These are phyloP conservation scores for Murraya paniculata DNA, from an alignment of 345 rosid species.

Conservation along the genomic window DNA sequence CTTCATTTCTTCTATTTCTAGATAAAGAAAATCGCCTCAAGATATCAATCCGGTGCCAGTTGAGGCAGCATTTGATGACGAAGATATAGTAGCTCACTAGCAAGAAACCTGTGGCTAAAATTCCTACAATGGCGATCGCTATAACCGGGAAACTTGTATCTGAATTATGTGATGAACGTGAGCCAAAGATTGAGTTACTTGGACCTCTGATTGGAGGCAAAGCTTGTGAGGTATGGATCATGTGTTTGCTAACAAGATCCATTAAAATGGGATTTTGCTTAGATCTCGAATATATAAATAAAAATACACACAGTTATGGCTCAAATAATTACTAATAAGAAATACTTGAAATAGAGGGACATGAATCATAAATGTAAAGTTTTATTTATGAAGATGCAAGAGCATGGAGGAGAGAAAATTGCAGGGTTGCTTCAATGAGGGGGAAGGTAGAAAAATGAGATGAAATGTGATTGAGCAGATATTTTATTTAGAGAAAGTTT, in stretches of 20 bases:
- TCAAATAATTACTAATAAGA: not conserved
- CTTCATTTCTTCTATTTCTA: conserved; percentile 39
- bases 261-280: conserved; percentile 19
- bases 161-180: conserved; percentile 21
- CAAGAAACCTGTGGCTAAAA: conserved; percentile 75
- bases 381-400: conserved; percentile 18
- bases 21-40: conserved; percentile 59
- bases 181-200: conserved; percentile 20
- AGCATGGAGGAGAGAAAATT: conserved; percentile 23
- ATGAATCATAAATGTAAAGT: not conserved
- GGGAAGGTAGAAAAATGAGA: conserved; percentile 12
- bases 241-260: conserved; percentile 41
- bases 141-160: conserved; percentile 71
- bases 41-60: conserved; percentile 70
- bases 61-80: conserved; percentile 86
- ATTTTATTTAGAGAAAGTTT: not conserved
- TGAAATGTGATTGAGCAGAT: not conserved
- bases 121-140: conserved; percentile 74
- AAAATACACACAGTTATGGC: not conserved
- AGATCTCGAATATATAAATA: conserved; percentile 19
- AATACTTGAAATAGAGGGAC: conserved; percentile 9
- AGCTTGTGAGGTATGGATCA: conserved; percentile 26
- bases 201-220: conserved; percentile 32
- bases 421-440: conserved; percentile 16
- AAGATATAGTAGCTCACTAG: conserved; percentile 85